Evolutionary conservation across 148 eudicot genomes (phyloP), one percentile per base, ranked within the genome.

Genomic region (Pharnaceum exiguum): DNA sequence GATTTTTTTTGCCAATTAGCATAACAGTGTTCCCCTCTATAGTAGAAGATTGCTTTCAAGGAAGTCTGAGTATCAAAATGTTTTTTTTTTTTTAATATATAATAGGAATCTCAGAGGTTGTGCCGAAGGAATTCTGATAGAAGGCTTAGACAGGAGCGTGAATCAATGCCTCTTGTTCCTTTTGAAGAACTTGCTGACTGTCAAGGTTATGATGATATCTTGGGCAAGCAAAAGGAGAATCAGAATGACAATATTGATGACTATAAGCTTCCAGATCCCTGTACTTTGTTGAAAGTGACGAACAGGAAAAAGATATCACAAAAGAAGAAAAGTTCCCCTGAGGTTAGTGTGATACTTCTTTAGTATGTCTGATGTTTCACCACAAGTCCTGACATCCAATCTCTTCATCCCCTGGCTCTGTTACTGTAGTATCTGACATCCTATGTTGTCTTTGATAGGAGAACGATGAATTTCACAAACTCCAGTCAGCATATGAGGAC

Each of bases 281-380:
- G 52, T 68, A 72, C 83, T 47, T 73, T 93, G 73, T 68, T 82
- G 70, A 81, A 83, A 75, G 85, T 93, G 66, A 93, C 99, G 18
- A 88, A 63, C 71, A 75, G 99, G 73, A 83, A 72, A 73, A 93
- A 93, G 71, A 65, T 53, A 52, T 67, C 82, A 29, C 59, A 55
- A 63, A 79, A 69, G 73, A 85, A 81, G 66, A 85, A 70, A 62
- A 74, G 71, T 66, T 72, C 46, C 44, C 71, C 67, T 15, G 67
- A 29, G 89, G 96, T 88, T 24, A 9, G 74, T 62, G 18, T 32
- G 19, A 63, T 32, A 10, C 16, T 55, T 30, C 51, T 59, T 40
- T 54, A 77, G 76, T 78, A 63, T 56, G 66, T 50, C 21, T 44
- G 33, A 38, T 59, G 31, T 24, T 40, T 51, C 55, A 19, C 22